Percentiles rank a stretch among this genome's conserved stretches.
phyloP scores from a whole-genome alignment of 306 rosid species.

The Cucumis hystrix region DNA sequence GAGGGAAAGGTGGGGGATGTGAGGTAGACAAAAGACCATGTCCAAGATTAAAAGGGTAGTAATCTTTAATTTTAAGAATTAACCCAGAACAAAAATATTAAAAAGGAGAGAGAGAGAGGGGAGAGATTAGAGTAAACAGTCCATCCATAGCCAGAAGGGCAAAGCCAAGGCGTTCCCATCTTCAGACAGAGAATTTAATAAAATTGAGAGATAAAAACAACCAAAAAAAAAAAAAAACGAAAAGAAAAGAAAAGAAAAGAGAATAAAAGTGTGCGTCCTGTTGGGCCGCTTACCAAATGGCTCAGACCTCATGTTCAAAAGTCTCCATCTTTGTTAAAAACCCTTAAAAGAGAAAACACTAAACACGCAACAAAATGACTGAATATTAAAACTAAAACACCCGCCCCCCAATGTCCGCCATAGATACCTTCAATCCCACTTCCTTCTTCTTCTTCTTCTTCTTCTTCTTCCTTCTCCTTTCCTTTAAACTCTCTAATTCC shows the following conservation, averaged over 20 bases:
- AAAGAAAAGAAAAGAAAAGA: background rate
- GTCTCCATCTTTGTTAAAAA: slow-evolving; percentile 10
- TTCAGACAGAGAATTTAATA: slow-evolving; percentile 22
- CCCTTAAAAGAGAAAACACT: background rate
- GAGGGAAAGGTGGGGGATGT: slow-evolving; percentile 40
- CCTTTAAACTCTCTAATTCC: too few species aligned
- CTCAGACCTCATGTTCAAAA: slow-evolving; percentile 11
- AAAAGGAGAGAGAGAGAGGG: background rate
- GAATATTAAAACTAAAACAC: slow-evolving; percentile 8
- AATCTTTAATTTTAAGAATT: slow-evolving; percentile 39
- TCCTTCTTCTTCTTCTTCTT: background rate
- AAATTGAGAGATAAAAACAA: background rate
- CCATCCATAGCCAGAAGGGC: slow-evolving; percentile 6
- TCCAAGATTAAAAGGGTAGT: slow-evolving; percentile 33
- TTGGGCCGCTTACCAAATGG: slow-evolving; percentile 39
- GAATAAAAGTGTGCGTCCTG: background rate
- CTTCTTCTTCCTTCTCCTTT: background rate
- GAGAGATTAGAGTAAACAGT: slow-evolving; percentile 4
- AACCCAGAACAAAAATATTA: slow-evolving; percentile 20
- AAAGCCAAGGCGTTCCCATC: slow-evolving; percentile 25
- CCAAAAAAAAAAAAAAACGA: background rate
- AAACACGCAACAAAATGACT: background rate
- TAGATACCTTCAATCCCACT: slow-evolving; percentile 17
- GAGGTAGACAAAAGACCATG: slow-evolving; percentile 13
- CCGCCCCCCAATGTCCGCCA: slow-evolving; percentile 27